Percentiles rank a stretch among this genome's conserved stretches.
These are phyloP conservation scores for Cercospora citrullina DNA, from an alignment of 2,329 filamentous ascomycete species.

Conservation along the genomic window DNA sequence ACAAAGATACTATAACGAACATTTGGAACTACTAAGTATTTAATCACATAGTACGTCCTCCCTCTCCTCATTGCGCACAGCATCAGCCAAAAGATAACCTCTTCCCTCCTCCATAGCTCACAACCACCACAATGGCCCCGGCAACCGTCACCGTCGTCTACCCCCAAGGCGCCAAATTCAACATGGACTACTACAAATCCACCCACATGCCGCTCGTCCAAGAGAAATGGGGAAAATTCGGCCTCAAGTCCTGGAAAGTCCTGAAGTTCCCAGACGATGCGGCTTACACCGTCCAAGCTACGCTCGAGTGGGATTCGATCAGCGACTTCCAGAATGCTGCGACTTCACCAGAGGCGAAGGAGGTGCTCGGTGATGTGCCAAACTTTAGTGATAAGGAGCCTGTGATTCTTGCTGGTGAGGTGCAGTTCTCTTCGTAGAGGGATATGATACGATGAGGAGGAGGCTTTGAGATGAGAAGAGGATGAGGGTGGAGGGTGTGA, in stretches of 20 bases:
- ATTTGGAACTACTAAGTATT: not conserved
- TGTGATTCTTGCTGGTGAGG: slow-evolving; percentile 34
- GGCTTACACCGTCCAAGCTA: slow-evolving; percentile 39
- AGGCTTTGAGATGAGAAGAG: not conserved
- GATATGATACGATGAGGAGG: not conserved
- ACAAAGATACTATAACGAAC: not conserved
- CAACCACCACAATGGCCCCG: slow-evolving; percentile 10
- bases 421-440: slow-evolving; percentile 24
- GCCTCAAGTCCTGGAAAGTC: slow-evolving; percentile 39
- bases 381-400: slow-evolving; percentile 43
- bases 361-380: slow-evolving; percentile 37
- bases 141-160: slow-evolving; percentile 39
- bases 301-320: slow-evolving; percentile 36
- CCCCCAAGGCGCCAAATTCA: slow-evolving; percentile 40
- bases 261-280: slow-evolving; percentile 35
- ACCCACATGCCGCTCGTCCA: slow-evolving; percentile 43
- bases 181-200: slow-evolving; percentile 44
- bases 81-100: too few species aligned
- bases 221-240: slow-evolving; percentile 35
- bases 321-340: slow-evolving; percentile 35
- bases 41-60: not conserved
- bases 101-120: not conserved
- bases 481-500: not conserved
- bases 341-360: slow-evolving; percentile 25
- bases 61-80: too few species aligned